Evolutionary conservation across 164 flowering plant species (phyloP), one percentile per base, ranked within the genome.

Genomic region (Vitis amurensis): DNA sequence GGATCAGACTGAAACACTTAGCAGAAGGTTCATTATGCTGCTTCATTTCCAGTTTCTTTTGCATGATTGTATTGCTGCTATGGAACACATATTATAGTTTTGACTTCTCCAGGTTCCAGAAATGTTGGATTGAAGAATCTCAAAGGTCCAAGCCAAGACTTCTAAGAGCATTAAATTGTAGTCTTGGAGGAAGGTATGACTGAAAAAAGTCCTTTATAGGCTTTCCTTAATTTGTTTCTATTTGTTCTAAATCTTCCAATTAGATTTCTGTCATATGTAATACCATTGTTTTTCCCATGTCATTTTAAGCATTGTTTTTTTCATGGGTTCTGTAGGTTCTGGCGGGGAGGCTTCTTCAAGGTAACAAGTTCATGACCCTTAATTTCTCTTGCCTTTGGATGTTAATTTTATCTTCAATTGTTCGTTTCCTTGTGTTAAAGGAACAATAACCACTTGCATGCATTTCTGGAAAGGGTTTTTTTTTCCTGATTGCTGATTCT

Each of bases 1-100:
- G 96, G 96, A 91, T 76, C 85, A 63, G 67, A 89, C 93, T 57
- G 93, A 91, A 83, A 89, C 93, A 19, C 79, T 96, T 56, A 75
- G 81, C 66, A 78, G 71, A 77, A 88, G 73, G 99, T 96, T 49
- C 31, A 81, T 67, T 52, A 50, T 66, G 29, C 55, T 68, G 62
- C 81, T 44, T 61, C 71, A 37, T 3, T 55, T 55, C n/a, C 19
- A 8, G 23, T 13, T 73, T 57, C 27, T 58, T 11, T 23, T 5
- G 6, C 23, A 23, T 19, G 11, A 50, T 47, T 37, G 44, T 37
- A 37, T 37, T 37, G 44, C 4, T 37, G 44, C 6, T 50, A 37
- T 37, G 44, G 44, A 37, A 37, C 7, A 37, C 44, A 2, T 3
- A 37, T 37, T 37, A 37, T 37, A 37, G 7, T 37, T 37, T 37